Percentiles rank a stretch among this genome's conserved stretches.
Conservation (phyloP, 129 eudicot genomes). For the Apium graveolens region DNA sequence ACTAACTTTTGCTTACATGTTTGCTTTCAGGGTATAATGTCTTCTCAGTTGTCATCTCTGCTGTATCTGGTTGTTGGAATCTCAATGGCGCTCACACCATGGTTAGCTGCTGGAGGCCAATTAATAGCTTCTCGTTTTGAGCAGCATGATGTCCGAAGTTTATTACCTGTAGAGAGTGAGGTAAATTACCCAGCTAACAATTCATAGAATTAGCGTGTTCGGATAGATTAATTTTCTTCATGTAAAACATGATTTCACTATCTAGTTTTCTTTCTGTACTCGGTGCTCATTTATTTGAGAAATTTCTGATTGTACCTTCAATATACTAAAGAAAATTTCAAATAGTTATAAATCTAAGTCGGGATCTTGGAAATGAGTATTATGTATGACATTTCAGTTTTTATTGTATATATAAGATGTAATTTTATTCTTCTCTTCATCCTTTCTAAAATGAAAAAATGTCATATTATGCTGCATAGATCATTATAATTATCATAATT, state of each 20-base stretch:
- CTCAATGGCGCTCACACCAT: conserved; percentile 98
- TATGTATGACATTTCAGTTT: not conserved
- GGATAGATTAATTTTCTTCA: not conserved
- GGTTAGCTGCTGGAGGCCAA: conserved; percentile 99
- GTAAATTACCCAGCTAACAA: conserved; percentile 24
- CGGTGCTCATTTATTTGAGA: not conserved
- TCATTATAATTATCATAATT: not conserved
- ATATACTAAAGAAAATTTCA: not conserved
- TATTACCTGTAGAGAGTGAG: conserved; percentile 96
- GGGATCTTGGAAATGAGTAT: not conserved
- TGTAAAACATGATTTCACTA: not conserved
- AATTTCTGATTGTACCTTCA: not conserved
- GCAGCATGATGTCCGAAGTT: conserved; percentile 87
- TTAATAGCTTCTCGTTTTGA: conserved; percentile 92
- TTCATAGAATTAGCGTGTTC: not conserved
- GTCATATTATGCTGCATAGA: not conserved
- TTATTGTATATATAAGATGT: not conserved
- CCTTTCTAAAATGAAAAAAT: not conserved
- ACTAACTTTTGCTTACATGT: conserved; percentile 8
- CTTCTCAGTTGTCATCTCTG: conserved; percentile 82
- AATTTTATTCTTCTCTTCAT: not conserved
- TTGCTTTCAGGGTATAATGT: conserved; percentile 88
- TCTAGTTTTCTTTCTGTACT: not conserved
- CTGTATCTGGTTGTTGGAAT: conserved; percentile 95
- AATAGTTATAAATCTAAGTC: not conserved